Conservation (phyloP, 2,329 filamentous ascomycete species). For the Periconia sp. region DNA sequence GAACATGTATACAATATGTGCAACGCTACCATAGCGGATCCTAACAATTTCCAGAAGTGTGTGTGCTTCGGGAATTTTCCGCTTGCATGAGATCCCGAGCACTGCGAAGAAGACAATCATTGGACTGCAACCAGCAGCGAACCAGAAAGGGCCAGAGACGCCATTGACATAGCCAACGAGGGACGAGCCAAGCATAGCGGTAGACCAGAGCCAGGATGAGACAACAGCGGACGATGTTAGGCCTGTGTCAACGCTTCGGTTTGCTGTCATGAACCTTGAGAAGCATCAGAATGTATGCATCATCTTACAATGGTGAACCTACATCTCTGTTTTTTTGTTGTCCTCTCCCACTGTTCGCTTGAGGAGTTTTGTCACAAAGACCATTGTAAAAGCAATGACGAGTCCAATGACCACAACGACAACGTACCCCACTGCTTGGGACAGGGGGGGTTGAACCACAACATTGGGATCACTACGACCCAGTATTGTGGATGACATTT, state of each 20-base stretch:
- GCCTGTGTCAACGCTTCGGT: conserved; percentile 27
- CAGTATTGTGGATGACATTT: conserved; percentile 4
- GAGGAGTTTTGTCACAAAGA: conserved; percentile 54
- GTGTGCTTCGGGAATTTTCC: conserved; percentile 61
- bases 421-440: conserved; percentile 49
- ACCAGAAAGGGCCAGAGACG: conserved; percentile 64
- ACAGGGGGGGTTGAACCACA: conserved; percentile 24
- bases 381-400: conserved; percentile 54
- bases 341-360: conserved; percentile 59
- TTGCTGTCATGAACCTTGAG: conserved; percentile 39
- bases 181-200: conserved; percentile 57
- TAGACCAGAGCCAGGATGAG: conserved; percentile 28
- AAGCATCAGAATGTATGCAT: background rate
- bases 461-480: conserved; percentile 11
- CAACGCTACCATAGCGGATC: conserved; percentile 56
- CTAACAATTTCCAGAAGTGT: conserved; percentile 61
- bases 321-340: conserved; percentile 60
- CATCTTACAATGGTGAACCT: background rate
- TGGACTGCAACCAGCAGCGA: conserved; percentile 58
- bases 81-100: conserved; percentile 59
- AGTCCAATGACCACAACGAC: conserved; percentile 51
- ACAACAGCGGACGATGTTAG: conserved; percentile 27
- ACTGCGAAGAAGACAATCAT: conserved; percentile 64
- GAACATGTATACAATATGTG: conserved; percentile 60
- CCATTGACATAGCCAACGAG: conserved; percentile 60